These are phyloP conservation scores for Phaseolus coccineus DNA, from an alignment of 331 rosid species.

Conservation along the genomic window DNA sequence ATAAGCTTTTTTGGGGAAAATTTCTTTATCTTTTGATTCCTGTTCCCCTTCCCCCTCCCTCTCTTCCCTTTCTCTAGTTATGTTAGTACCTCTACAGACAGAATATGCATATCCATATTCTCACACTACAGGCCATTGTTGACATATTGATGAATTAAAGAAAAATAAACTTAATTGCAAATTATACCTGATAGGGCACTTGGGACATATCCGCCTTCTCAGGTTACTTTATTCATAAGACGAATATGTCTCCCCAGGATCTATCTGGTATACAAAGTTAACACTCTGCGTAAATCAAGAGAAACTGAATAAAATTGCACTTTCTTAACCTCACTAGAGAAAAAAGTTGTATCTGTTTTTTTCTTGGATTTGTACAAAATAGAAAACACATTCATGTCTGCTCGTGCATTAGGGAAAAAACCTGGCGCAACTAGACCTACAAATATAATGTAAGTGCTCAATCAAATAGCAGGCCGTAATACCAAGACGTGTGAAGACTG, in stretches of 20 bases:
- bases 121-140: not conserved
- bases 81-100: not conserved
- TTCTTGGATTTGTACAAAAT: constrained; percentile 29
- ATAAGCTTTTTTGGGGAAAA: too few species aligned
- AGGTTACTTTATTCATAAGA: too few species aligned
- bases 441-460: constrained; percentile 36
- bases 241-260: too few species aligned
- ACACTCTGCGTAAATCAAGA: not conserved
- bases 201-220: too few species aligned
- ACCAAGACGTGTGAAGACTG: constrained; percentile 27
- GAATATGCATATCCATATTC: constrained; percentile 12
- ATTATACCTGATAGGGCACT: too few species aligned
- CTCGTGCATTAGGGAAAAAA: not conserved
- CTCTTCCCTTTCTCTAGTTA: too few species aligned
- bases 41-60: too few species aligned
- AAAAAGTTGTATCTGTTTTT: not conserved
- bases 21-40: too few species aligned
- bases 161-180: constrained; percentile 16
- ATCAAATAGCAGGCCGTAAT: constrained; percentile 24
- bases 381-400: constrained; percentile 20
- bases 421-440: constrained; percentile 1
- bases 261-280: not conserved
- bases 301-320: not conserved
- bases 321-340: not conserved
- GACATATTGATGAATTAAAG: not conserved